Base-by-base conservation (phyloP, 202 grass and related monocot species). In the Hordeum pubiflorum region DNA sequence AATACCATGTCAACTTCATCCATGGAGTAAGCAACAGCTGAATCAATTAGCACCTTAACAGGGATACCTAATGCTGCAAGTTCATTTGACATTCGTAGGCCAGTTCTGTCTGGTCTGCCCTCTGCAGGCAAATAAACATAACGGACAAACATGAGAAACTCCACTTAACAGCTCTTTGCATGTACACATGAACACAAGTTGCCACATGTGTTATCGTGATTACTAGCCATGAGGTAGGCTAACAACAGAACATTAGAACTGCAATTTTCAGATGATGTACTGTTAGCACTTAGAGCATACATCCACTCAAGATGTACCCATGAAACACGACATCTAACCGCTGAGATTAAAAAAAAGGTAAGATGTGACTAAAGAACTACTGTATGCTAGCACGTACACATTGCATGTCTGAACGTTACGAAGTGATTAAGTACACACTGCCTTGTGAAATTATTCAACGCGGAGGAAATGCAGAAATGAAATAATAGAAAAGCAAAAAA, bases 1-100 rank as follows among this genome's bases (percentile, higher is more conserved):
- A 93, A 95, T n/a, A 98, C 89, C 96, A 98, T 95, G 82, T 93
- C 89, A 74, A 95, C 43, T 91, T 98, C 92, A 91, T 91, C 96
- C 88, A 93, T 93, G 36, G 86, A 88, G 92, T 95, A 98, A 29
- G 96, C 96, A 79, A 93, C 92, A 69, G 96, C 96, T 34, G 92
- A 95, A 84, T 93, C 96, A 81, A 95, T 95, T 82, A 95, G 74
- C 81, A 95, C 88, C 82, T 95, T 98, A 78, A 95, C 86, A 83
- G 96, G 96, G 69, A 98, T 80, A 36, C 90, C 88, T 78, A 98
- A 62, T 57, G 86, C 90, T 65, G 96, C 88, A 60, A 98, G 90
- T 88, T 95, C 89, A 75, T 93, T 95, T 70, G 92, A 92, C 76
- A 98, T 88, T 54, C 89, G 73, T 56, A 98, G 81, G 66, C 96